A percentile compares a stretch with the other conserved stretches of the same genome.
phyloP scores from a whole-genome alignment of 208 protist genomes.

The Naegleria fowleri region DNA sequence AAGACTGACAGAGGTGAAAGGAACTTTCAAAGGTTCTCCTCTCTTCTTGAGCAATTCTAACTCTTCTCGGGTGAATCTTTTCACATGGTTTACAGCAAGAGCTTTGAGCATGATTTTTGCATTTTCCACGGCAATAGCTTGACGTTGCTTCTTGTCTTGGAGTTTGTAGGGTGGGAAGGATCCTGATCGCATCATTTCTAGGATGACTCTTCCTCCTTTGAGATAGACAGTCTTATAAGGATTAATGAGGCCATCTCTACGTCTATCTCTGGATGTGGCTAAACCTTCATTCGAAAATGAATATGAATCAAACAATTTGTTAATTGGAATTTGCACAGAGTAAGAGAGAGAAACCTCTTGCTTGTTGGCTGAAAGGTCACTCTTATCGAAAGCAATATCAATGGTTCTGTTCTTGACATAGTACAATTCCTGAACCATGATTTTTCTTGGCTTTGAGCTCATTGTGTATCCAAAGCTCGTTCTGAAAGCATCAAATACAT shows the following conservation, averaged over 20 bases:
- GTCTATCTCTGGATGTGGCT: not conserved
- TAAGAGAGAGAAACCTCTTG: not conserved
- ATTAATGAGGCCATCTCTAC: not conserved
- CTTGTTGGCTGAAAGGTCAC: not conserved
- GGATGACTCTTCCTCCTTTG: not conserved
- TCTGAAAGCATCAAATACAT: not conserved
- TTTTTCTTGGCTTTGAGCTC: not conserved
- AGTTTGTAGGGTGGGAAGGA: not conserved
- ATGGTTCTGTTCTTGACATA: not conserved
- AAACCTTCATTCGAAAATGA: not conserved
- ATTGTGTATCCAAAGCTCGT: not conserved
- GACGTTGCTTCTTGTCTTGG: not conserved
- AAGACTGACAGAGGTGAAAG: conserved; percentile 1
- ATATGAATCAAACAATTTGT: not conserved
- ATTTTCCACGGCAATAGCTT: not conserved
- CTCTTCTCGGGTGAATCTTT: conserved; percentile 21
- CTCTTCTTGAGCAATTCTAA: not conserved
- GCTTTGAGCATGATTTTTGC: not conserved
- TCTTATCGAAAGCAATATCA: not conserved
- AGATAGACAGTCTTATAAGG: conserved; percentile 17
- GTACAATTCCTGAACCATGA: not conserved
- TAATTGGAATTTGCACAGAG: conserved; percentile 16
- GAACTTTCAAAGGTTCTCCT: not conserved
- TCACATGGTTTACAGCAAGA: conserved; percentile 3
- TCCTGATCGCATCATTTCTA: not conserved